Percentiles rank a stretch among this genome's conserved stretches.
These are phyloP conservation scores for Phytophthora pisi DNA, from an alignment of 352 stramenopile species.

Conservation along the genomic window DNA sequence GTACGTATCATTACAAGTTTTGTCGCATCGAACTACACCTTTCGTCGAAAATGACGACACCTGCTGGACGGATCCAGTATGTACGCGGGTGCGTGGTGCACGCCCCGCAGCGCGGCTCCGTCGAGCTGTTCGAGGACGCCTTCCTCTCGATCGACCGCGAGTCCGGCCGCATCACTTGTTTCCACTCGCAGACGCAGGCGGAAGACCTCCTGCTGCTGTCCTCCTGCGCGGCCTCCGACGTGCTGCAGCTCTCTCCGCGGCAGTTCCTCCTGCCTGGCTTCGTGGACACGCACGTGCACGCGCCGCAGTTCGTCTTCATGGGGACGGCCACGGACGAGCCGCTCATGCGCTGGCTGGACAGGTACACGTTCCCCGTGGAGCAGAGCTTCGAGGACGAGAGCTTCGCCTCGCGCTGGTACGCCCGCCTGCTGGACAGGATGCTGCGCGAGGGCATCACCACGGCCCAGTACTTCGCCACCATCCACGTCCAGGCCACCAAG, in stretches of 20 bases:
- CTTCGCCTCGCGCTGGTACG: conserved; percentile 71
- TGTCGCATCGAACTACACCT: not conserved
- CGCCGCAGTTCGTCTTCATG: conserved; percentile 90
- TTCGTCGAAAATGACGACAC: not conserved
- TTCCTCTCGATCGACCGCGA: conserved; percentile 44
- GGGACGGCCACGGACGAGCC: conserved; percentile 89
- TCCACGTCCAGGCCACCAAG: conserved; percentile 84
- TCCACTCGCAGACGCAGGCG: conserved; percentile 42
- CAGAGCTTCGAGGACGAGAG: conserved; percentile 58
- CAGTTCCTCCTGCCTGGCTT: conserved; percentile 91
- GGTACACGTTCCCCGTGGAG: conserved; percentile 93
- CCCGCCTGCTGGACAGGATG: conserved; percentile 69
- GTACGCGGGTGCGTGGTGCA: conserved; percentile 55
- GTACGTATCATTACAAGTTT: not conserved
- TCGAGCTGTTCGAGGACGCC: conserved; percentile 54
- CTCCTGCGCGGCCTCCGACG: not conserved
- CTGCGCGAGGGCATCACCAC: conserved; percentile 88
- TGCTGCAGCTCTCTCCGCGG: conserved; percentile 29
- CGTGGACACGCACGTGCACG: conserved; percentile 92
- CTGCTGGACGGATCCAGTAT: conserved; percentile 12
- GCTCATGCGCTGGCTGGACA: conserved; percentile 92
- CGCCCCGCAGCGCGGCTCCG: conserved; percentile 38
- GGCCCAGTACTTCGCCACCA: conserved; percentile 90
- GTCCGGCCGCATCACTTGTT: conserved; percentile 43
- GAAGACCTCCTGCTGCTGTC: conserved; percentile 25